These are phyloP conservation scores for Kuraishia borneana DNA, from an alignment of 805 yeast species.

Conservation along the genomic window DNA sequence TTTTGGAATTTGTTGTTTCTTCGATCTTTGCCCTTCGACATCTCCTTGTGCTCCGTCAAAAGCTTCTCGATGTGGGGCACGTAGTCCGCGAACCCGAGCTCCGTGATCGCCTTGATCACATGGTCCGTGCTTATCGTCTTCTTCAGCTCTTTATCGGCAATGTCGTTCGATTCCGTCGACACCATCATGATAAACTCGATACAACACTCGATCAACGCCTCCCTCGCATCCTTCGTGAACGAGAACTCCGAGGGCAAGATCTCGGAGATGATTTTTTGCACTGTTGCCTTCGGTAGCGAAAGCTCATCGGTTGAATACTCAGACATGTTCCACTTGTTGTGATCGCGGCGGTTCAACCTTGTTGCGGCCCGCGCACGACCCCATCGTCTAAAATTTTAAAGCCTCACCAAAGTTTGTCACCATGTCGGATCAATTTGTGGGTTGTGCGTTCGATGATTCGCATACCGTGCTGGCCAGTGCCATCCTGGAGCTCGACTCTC, in stretches of 20 bases:
- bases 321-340: conserved; percentile 6
- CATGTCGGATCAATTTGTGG: conserved; percentile 4
- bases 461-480: conserved; percentile 58
- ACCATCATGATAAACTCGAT: conserved; percentile 92
- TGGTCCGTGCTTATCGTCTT: conserved; percentile 97
- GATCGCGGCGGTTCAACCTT: background rate
- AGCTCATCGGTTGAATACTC: conserved; percentile 17
- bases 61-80: conserved; percentile 73
- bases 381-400: background rate
- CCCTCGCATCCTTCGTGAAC: conserved; percentile 88
- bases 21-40: conserved; percentile 79
- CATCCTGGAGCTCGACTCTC: conserved; percentile 58
- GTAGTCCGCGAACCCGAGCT: conserved; percentile 79
- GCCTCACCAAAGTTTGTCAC: background rate
- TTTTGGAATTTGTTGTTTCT: conserved; percentile 89
- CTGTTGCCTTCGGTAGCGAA: conserved; percentile 60
- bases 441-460: conserved; percentile 48
- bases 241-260: conserved; percentile 81
- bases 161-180: conserved; percentile 88
- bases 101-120: conserved; percentile 79
- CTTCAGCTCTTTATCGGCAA: conserved; percentile 92
- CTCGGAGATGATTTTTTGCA: conserved; percentile 87
- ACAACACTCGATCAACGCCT: conserved; percentile 91
- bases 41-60: conserved; percentile 77
- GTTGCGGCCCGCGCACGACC: background rate